A percentile compares a stretch with the other conserved stretches of the same genome.
These are phyloP conservation scores for Cryptococcus floricola DNA, from an alignment of 1,284 basidiomycete species.

Conservation along the genomic window DNA sequence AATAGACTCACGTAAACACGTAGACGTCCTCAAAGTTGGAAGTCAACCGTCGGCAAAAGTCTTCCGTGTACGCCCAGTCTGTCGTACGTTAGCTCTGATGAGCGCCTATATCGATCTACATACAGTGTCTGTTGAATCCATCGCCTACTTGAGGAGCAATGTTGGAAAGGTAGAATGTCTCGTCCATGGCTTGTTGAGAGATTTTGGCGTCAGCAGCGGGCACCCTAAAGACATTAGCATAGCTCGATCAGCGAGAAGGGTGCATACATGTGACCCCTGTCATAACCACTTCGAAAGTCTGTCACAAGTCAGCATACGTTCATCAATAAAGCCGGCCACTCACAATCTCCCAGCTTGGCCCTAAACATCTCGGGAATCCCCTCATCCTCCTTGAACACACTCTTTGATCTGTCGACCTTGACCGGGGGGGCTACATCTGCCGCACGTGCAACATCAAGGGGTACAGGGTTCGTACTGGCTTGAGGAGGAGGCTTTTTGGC, in stretches of 20 bases:
- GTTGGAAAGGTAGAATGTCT: constrained; percentile 92
- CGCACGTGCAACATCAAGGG: constrained; percentile 34
- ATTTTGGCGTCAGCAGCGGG: constrained; percentile 95
- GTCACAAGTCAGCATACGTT: not conserved
- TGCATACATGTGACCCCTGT: constrained; percentile 83
- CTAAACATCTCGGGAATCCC: constrained; percentile 75
- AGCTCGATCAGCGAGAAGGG: not conserved
- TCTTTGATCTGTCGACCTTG: constrained; percentile 67
- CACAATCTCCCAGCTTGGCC: constrained; percentile 74
- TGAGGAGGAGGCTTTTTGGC: constrained; percentile 53
- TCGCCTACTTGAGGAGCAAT: constrained; percentile 97
- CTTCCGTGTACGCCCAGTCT: constrained; percentile 97
- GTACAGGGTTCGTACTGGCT: constrained; percentile 26
- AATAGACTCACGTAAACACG: constrained; percentile 72
- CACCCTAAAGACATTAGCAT: constrained; percentile 58
- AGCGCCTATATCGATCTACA: constrained; percentile 27
- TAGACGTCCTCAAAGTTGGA: constrained; percentile 86
- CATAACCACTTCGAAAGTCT: constrained; percentile 89
- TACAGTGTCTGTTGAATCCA: constrained; percentile 96
- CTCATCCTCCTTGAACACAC: constrained; percentile 81
- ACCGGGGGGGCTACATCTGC: constrained; percentile 38
- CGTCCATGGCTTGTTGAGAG: constrained; percentile 83
- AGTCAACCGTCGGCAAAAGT: constrained; percentile 89
- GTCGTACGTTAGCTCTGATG: not conserved
- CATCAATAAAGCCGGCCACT: constrained; percentile 9